Base-by-base conservation (phyloP, 257 asterid species). In the Primulina eburnea region DNA sequence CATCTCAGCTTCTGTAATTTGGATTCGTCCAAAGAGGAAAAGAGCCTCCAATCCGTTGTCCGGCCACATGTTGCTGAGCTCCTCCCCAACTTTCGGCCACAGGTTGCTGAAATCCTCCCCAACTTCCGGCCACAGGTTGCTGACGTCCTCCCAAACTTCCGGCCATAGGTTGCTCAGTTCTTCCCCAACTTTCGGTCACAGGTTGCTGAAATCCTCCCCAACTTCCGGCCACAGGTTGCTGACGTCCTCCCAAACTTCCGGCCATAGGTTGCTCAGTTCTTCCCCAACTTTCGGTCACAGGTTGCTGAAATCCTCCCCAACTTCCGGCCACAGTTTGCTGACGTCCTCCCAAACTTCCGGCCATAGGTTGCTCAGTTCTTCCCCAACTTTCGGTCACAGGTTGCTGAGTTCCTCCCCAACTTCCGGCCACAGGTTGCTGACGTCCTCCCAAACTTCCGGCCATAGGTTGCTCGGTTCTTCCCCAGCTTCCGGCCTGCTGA, bases 231-330 rank as follows among this genome's bases (percentile, higher is more conserved):
- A 20, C 14, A 0, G 60, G 56, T 40, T 33, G 67, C 58, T 14
- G 68, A n/a, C 28, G 20, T 43, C 38, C 61, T 38, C 62, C 73
- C 83, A 72, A 75, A 58, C 72, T 71, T 62, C 74, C 56, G 8
- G 63, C 26, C 38, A 52, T 20, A 17, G 53, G 52, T 62, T 28
- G 73, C 52, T 32, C 69, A 53, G 40, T 29, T 50, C 34, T 56
- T 14, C 74, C 76, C 59, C 70, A 67, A 20, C 73, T 70, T 18
- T n/a, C 52, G 5, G 21, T 62, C 59, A 18, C 2, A 1, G 64
- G 30, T 7, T 37, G 75, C 33, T 16, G 62, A 30, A 35, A 9
- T 40, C 60, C 32, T 11, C 12, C 77, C 64, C 55, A 57, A 12
- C 12, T 34, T 7, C 72, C 14, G 10, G 34, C 33, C 35, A 18